These are phyloP conservation scores for Fusarium multiceps DNA, from an alignment of 2,329 filamentous ascomycete genomes.

Conservation along the genomic window DNA sequence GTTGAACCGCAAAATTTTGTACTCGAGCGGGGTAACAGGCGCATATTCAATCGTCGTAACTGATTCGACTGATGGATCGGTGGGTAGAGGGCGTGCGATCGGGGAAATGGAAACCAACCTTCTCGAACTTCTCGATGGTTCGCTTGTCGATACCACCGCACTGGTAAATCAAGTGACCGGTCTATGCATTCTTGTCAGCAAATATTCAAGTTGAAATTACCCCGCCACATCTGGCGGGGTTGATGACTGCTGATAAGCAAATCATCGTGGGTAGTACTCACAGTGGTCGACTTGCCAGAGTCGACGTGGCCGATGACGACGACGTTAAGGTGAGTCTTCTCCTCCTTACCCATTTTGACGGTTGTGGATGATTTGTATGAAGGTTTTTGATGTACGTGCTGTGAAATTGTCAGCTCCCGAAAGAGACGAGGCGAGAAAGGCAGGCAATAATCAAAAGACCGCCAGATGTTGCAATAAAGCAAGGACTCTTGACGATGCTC, in stretches of 20 bases:
- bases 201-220: background rate
- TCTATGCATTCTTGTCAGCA: constrained; percentile 57
- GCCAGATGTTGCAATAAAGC: constrained; percentile 7
- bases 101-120: constrained; percentile 70
- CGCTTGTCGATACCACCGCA: constrained; percentile 99
- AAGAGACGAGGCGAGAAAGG: background rate
- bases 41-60: constrained; percentile 19
- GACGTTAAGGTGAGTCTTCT: constrained; percentile 96
- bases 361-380: constrained; percentile 43
- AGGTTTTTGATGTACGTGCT: constrained; percentile 44
- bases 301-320: constrained; percentile 99
- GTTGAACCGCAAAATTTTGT: constrained; percentile 30
- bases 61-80: constrained; percentile 30
- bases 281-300: constrained; percentile 98
- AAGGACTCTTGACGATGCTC: constrained; percentile 24
- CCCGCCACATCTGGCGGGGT: constrained; percentile 26
- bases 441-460: constrained; percentile 12
- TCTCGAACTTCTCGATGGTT: constrained; percentile 99
- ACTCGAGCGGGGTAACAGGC: constrained; percentile 20
- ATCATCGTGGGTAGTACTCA: constrained; percentile 62
- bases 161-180: constrained; percentile 99
- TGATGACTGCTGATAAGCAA: constrained; percentile 2
- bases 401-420: constrained; percentile 33
- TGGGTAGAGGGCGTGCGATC: constrained; percentile 19
- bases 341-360: constrained; percentile 78